Percentiles rank a stretch among this genome's conserved stretches.
Evolutionary conservation across 208 protist genomes (phyloP).

Genomic region (Trichomonas vaginalis): DNA sequence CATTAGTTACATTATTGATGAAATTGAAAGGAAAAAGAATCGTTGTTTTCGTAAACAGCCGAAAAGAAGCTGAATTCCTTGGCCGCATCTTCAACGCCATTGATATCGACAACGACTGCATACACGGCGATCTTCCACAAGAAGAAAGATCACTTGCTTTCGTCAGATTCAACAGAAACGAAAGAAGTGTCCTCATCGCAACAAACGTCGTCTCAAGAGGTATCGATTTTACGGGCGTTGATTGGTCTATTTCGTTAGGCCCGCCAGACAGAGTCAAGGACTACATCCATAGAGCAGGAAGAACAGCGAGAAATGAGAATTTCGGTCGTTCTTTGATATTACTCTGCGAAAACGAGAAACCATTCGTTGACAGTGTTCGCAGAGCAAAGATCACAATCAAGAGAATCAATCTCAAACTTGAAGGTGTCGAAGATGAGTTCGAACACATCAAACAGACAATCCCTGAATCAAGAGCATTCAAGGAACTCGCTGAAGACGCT

Average conservation of each 20-base stretch:
- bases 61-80: slow-evolving; percentile 7
- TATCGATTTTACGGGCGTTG: slow-evolving; percentile 82
- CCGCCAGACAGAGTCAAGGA: slow-evolving; percentile 94
- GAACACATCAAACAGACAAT: background rate
- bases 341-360: background rate
- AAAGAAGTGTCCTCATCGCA: background rate
- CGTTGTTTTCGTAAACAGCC: background rate
- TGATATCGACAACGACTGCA: background rate
- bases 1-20: background rate
- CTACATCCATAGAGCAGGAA: slow-evolving; percentile 94
- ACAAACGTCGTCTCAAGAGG: slow-evolving; percentile 94
- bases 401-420: background rate
- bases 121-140: slow-evolving; percentile 48
- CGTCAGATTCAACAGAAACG: slow-evolving; percentile 67
- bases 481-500: background rate
- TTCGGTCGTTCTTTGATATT: background rate
- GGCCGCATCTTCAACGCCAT: background rate
- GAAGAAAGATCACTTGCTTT: slow-evolving; percentile 94
- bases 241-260: slow-evolving; percentile 99
- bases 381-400: background rate
- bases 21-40: background rate
- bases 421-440: background rate
- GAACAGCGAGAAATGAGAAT: slow-evolving; percentile 87
- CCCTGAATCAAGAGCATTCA: background rate
- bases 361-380: background rate